Evolutionary conservation across 257 asterid species (phyloP).

Genomic region (Solanum pimpinellifolium): DNA sequence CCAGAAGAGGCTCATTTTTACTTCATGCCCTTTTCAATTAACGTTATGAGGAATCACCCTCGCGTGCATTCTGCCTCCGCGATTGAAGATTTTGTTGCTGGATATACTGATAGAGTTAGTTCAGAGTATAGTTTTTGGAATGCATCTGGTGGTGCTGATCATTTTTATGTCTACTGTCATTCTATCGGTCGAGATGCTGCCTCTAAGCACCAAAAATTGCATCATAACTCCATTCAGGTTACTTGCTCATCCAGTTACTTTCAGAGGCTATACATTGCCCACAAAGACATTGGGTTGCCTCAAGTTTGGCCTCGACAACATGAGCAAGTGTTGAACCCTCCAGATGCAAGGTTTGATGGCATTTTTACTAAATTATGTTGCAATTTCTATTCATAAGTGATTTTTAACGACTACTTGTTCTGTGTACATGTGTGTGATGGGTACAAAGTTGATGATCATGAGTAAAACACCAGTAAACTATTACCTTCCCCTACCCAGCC

Average conservation of each 20-base stretch:
- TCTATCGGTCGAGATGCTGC: conserved; percentile 65
- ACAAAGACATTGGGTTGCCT: conserved; percentile 61
- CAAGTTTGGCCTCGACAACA: conserved; percentile 71
- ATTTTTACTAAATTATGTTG: neutral
- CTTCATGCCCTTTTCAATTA: conserved; percentile 72
- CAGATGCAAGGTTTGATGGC: conserved; percentile 25
- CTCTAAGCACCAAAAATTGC: conserved; percentile 37
- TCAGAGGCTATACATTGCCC: conserved; percentile 61
- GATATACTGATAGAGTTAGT: conserved; percentile 34
- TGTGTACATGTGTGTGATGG: neutral
- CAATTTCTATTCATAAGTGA: too few relatives aligned
- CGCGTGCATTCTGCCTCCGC: conserved; percentile 33
- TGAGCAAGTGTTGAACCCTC: conserved; percentile 25
- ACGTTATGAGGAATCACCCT: conserved; percentile 62
- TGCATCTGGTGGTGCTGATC: conserved; percentile 70
- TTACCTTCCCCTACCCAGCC: neutral
- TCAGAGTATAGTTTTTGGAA: conserved; percentile 50
- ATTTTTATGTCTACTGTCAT: conserved; percentile 63
- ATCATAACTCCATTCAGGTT: conserved; percentile 51
- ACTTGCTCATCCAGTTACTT: conserved; percentile 73
- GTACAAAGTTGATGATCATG: neutral
- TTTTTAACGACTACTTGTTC: too few relatives aligned
- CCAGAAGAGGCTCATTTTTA: conserved; percentile 58
- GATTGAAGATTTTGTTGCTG: conserved; percentile 49
- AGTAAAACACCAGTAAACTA: neutral